Base-by-base conservation (phyloP, 1,284 basidiomycete genomes). In the Marasmius sp. region DNA sequence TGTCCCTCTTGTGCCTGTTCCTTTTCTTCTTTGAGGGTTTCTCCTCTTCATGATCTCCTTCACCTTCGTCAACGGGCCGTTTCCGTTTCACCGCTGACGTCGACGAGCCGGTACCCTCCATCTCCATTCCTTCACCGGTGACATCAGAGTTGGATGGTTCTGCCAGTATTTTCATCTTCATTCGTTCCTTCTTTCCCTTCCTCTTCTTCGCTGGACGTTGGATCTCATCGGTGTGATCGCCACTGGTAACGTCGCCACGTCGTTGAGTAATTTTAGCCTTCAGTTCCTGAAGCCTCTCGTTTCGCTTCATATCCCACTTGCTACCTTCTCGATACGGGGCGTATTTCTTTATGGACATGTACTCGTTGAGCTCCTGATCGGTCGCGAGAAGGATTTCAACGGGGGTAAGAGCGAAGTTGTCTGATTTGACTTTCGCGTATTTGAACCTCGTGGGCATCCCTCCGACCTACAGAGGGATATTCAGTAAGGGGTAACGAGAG, bases 391-490 rank as follows among this genome's bases (percentile, higher is more conserved):
- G 81, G 66, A 99, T 95, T 72, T 99, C 97, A 1, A 84, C 87
- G 0, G 97, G 86, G 0, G 88, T 85, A 50, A 99, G 85, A 8
- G 87, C 89, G 74, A 86, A 97, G 39, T 77, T 76, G 61, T 91
- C 82, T 0, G 89, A 77, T 38, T 87, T 79, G 12, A 94, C 88
- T 51, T 87, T 81, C 7, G 88, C 82, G 73, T 99, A 99, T 72
- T 93, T 91, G 86, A 99, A 99, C 12, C 95, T 90, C 0, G 97
- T 98, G 1, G 94, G 90, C 67, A 95, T 79, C 72, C 91, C 94
- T 6, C 91, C 96, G 63, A 97, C 89, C 93, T 94, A 27, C 48
- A 53, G 36, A 47, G 14, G 45, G 34, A 52, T 20, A 53, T 49
- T 37, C 20, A 51, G 16, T n/a, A 11, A 10, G 39, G 55, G 12